Conservation (phyloP, 2,329 filamentous ascomycete genomes). For the Apiospora kogelbergensis region DNA sequence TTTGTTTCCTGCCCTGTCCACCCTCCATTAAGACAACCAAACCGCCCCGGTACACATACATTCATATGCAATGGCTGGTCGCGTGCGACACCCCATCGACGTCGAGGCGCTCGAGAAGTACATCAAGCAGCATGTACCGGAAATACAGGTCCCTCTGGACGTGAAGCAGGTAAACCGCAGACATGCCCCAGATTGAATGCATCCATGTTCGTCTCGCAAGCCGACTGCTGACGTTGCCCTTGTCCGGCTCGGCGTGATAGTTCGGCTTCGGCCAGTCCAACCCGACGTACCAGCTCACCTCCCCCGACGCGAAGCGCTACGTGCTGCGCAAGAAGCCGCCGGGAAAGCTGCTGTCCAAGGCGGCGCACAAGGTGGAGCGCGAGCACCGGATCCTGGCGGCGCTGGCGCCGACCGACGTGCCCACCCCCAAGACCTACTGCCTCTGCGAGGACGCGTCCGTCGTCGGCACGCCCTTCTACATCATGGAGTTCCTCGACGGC, state of each 20-base stretch:
- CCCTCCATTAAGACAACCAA: background rate
- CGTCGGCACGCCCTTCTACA: slow-evolving; percentile 90
- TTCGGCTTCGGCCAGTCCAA: slow-evolving; percentile 98
- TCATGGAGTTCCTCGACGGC: slow-evolving; percentile 94
- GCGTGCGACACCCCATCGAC: slow-evolving; percentile 88
- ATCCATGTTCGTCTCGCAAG: no score
- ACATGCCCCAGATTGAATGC: no score
- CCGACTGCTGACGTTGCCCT: background rate
- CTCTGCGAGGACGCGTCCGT: slow-evolving; percentile 81
- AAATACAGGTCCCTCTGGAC: slow-evolving; percentile 79
- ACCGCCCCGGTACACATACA: no score
- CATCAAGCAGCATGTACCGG: slow-evolving; percentile 74
- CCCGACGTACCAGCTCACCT: slow-evolving; percentile 90
- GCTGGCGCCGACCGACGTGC: slow-evolving; percentile 74
- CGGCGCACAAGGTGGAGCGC: slow-evolving; percentile 93
- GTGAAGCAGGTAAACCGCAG: slow-evolving; percentile 91
- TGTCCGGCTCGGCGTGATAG: slow-evolving; percentile 43
- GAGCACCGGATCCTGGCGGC: slow-evolving; percentile 91
- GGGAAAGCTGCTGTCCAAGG: slow-evolving; percentile 88
- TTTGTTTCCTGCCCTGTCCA: background rate
- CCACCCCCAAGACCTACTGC: slow-evolving; percentile 79
- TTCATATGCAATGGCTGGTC: slow-evolving; percentile 85
- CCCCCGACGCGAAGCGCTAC: slow-evolving; percentile 67
- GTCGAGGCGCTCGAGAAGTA: slow-evolving; percentile 76
- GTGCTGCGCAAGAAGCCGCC: slow-evolving; percentile 98